Evolutionary conservation across 164 flowering plant genomes (phyloP), one percentile per base, ranked within the genome.

Genomic region (Vitis vinifera): DNA sequence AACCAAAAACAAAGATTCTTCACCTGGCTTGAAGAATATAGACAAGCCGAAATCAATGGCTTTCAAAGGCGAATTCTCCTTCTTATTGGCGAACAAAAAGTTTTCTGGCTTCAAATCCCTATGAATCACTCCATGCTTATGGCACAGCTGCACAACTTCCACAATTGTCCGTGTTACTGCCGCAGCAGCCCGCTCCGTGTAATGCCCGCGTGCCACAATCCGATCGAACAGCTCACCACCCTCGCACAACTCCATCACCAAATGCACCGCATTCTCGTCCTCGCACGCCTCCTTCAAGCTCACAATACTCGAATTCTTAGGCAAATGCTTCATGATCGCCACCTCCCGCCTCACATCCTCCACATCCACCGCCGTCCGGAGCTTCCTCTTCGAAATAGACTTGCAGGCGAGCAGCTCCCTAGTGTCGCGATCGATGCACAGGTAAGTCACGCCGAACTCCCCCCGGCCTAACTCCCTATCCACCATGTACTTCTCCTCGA

Each of bases 1-100:
- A 8, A 71, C 19, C 53, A 49, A 65, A 2, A 53, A 63, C 60
- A 19, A 44, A 27, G 51, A 19, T 17, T 8, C 9, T 74, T 76
- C 30, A 88, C 98, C 98, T 62, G 98, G 98, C 85, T 90, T 90
- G 85, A 94, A 94, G 86, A 94, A 94, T n/a, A 94, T 90, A 11
- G 98, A 91, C 71, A 94, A 71, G 2, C 98, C 98, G 64, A 94
- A 94, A 86, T 94, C 98, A 71, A 94, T 91, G 10, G 98, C 97
- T 68, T 94, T 91, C 62, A 94, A 70, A 0, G 98, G 98, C 17
- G 98, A 91, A 82, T 89, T 94, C 86, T 94, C 98, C 86, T 91
- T 94, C 91, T 94, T 88, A 67, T 86, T 94, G 0, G 96, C 97
- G 59, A 90, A 94, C 77, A 91, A 67, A 63, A 94, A 94, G 62